phyloP scores from a whole-genome alignment of 1,284 basidiomycete species.

The Ganoderma lingzhi region DNA sequence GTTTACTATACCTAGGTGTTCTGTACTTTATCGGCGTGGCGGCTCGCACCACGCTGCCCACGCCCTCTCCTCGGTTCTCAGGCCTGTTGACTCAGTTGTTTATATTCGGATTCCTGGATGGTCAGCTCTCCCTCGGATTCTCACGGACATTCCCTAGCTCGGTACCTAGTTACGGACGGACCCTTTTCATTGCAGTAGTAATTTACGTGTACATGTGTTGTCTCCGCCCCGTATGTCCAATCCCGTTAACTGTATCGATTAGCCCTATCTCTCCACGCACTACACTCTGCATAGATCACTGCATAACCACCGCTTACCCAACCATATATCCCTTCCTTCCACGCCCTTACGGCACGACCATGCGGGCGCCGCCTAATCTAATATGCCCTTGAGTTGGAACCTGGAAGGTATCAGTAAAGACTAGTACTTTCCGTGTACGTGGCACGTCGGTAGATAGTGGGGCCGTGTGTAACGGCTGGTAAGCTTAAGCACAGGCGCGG shows the following conservation, averaged over 20 bases:
- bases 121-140: not conserved
- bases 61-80: not conserved
- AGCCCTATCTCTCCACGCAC: not conserved
- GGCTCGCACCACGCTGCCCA: not conserved
- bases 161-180: not conserved
- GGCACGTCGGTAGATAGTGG: not conserved
- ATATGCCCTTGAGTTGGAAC: not conserved
- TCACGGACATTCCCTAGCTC: not conserved
- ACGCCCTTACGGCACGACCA: not conserved
- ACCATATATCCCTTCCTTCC: not conserved
- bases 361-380: not conserved
- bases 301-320: conserved; percentile 1
- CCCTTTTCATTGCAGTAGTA: not conserved
- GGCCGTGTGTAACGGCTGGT: not conserved
- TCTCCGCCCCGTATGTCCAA: not conserved
- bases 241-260: not conserved
- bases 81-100: not conserved
- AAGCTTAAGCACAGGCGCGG: not conserved
- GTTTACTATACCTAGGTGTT: not conserved
- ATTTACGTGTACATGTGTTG: conserved; percentile 5
- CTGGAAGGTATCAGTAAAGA: not conserved
- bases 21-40: not conserved
- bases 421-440: not conserved
- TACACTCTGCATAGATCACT: not conserved
- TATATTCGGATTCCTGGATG: not conserved